A percentile compares a stretch with the other conserved stretches of the same genome.
These are phyloP conservation scores for Trypanosomatidae sp. DNA, from an alignment of 208 protist genomes.

Conservation along the genomic window DNA sequence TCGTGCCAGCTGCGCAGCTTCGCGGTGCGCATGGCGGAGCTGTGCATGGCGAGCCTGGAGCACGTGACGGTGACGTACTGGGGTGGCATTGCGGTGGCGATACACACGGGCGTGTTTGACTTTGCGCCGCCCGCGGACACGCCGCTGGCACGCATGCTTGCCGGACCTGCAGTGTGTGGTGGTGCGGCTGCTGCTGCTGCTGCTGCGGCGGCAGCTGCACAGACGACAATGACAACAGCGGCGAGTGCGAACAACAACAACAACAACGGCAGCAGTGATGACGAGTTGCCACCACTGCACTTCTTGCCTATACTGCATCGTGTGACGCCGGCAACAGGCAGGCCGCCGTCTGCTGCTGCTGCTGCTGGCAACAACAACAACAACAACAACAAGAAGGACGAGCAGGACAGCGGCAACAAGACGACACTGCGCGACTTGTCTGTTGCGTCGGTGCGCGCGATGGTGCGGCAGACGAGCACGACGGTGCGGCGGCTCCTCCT, in stretches of 20 bases:
- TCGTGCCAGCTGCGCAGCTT: conserved; percentile 30
- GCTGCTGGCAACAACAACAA: too few relatives aligned
- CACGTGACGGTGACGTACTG: conserved; percentile 70
- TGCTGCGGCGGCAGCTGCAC: too few relatives aligned
- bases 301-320: too few relatives aligned
- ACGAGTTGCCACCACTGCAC: too few relatives aligned
- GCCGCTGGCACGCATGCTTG: conserved; percentile 21
- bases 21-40: conserved; percentile 28
- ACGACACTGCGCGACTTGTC: conserved; percentile 65
- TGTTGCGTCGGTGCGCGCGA: conserved; percentile 33
- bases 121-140: conserved; percentile 19
- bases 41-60: conserved; percentile 50
- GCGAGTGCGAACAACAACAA: too few relatives aligned
- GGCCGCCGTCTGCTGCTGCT: too few relatives aligned
- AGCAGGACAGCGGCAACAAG: too few relatives aligned
- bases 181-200: too few relatives aligned
- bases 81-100: conserved; percentile 55
- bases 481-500: conserved; percentile 46
- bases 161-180: conserved; percentile 11
- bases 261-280: too few relatives aligned
- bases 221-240: too few relatives aligned
- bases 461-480: conserved; percentile 26
- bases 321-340: too few relatives aligned
- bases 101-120: conserved; percentile 61
- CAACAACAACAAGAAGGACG: too few relatives aligned